Conservation (phyloP, 305 asterid genomes). For the Fraxinus velutina region DNA sequence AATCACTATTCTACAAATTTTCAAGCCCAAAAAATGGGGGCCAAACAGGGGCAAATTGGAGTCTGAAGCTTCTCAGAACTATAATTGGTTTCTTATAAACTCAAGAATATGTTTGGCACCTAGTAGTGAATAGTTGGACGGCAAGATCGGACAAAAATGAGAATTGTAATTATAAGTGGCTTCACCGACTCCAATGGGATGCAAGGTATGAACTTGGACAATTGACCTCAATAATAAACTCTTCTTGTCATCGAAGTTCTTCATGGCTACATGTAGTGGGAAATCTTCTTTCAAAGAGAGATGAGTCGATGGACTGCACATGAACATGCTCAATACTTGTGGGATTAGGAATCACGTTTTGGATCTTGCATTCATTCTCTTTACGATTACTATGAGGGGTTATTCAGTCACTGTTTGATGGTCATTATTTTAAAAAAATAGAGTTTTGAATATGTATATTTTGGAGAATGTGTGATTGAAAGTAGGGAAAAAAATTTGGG, state of each 20-base stretch:
- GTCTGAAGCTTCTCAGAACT: not conserved
- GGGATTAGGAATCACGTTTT: not conserved
- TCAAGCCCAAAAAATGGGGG: no score
- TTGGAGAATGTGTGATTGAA: not conserved
- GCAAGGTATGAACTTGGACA: not conserved
- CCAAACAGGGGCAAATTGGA: not conserved
- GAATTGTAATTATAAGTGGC: not conserved
- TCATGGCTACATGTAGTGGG: not conserved
- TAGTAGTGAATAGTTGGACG: not conserved
- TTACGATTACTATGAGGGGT: not conserved
- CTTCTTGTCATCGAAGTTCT: not conserved
- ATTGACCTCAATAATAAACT: not conserved
- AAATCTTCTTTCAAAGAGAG: not conserved
- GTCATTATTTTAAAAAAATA: not conserved
- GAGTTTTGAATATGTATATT: not conserved
- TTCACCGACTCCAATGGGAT: not conserved
- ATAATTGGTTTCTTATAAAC: not conserved
- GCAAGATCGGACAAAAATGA: not conserved
- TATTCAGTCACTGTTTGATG: not conserved
- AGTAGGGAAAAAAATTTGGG: no score
- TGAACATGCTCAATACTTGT: not conserved
- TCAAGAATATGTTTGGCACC: not conserved
- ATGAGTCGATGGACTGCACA: not conserved
- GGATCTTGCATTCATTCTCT: not conserved
- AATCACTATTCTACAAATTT: no score